phyloP scores from a whole-genome alignment of 2,329 filamentous ascomycete genomes.

The Aspergillus piperis region DNA sequence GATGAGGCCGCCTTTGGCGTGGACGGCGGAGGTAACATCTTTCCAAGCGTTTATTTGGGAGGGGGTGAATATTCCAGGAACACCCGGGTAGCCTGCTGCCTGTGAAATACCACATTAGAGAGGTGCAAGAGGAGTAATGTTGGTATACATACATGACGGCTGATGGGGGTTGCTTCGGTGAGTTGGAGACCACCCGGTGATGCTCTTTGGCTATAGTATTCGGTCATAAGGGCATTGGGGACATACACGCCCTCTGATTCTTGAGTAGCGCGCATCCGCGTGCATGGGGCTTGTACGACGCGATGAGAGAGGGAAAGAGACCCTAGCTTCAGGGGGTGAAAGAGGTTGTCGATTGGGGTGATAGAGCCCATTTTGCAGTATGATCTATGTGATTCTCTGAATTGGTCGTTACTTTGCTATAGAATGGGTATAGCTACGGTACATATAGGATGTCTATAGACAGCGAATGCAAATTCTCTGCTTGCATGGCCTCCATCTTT shows the following conservation, averaged over 20 bases:
- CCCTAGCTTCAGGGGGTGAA: constrained; percentile 40
- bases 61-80: constrained; percentile 33
- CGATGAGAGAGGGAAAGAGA: constrained; percentile 28
- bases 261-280: constrained; percentile 30
- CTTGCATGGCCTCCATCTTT: background rate
- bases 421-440: background rate
- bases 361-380: constrained; percentile 26
- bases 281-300: constrained; percentile 29
- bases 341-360: constrained; percentile 25
- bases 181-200: constrained; percentile 35
- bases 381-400: background rate
- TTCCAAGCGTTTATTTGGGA: constrained; percentile 37
- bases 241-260: constrained; percentile 34
- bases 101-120: constrained; percentile 7
- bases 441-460: background rate
- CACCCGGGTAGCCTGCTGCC: constrained; percentile 32
- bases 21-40: constrained; percentile 35
- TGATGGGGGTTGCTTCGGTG: constrained; percentile 38
- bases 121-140: background rate
- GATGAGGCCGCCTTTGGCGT: constrained; percentile 34
- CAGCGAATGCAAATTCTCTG: too few relatives aligned
- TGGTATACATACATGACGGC: constrained; percentile 23
- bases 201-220: constrained; percentile 38
- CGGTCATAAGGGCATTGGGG: constrained; percentile 30
- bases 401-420: background rate